Evolutionary conservation across 2,329 filamentous ascomycete genomes (phyloP).

Genomic region (Talaromyces verruculosus): DNA sequence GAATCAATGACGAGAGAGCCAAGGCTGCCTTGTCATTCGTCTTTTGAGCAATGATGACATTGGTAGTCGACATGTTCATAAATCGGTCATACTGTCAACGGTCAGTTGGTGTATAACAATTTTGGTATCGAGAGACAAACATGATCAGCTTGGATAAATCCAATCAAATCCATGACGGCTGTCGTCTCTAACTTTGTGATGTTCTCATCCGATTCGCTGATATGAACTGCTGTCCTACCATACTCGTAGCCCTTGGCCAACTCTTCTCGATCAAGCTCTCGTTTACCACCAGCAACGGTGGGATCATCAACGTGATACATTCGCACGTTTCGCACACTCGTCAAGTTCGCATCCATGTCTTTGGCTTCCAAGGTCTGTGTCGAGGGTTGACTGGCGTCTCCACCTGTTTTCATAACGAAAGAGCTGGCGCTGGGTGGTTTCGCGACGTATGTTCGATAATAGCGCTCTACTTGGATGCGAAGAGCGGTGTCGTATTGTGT

Average conservation of each 20-base stretch:
- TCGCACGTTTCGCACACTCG: slow-evolving; percentile 72
- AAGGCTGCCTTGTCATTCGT: slow-evolving; percentile 79
- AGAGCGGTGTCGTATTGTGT: slow-evolving; percentile 71
- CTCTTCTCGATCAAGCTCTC: slow-evolving; percentile 76
- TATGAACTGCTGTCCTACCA: slow-evolving; percentile 85
- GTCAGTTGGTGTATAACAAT: slow-evolving; percentile 12
- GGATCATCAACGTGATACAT: slow-evolving; percentile 79
- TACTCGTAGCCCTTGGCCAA: slow-evolving; percentile 95
- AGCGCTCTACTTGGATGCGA: slow-evolving; percentile 83
- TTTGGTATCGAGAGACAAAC: slow-evolving; percentile 45
- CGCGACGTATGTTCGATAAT: slow-evolving; percentile 79
- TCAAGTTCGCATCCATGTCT: slow-evolving; percentile 47
- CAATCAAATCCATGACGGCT: slow-evolving; percentile 76
- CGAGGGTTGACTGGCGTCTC: slow-evolving; percentile 55
- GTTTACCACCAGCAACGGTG: slow-evolving; percentile 71
- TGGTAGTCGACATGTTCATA: slow-evolving; percentile 77
- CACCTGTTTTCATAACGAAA: slow-evolving; percentile 60
- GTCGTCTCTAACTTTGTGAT: slow-evolving; percentile 82
- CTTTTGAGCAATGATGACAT: slow-evolving; percentile 73
- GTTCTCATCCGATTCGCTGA: slow-evolving; percentile 80
- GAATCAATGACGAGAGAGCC: slow-evolving; percentile 84
- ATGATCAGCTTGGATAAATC: slow-evolving; percentile 74
- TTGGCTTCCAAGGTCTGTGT: slow-evolving; percentile 38
- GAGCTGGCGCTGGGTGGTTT: slow-evolving; percentile 72
- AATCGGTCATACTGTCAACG: slow-evolving; percentile 70